Conservation (phyloP, 148 eudicot species). For the Selenicereus undatus region DNA sequence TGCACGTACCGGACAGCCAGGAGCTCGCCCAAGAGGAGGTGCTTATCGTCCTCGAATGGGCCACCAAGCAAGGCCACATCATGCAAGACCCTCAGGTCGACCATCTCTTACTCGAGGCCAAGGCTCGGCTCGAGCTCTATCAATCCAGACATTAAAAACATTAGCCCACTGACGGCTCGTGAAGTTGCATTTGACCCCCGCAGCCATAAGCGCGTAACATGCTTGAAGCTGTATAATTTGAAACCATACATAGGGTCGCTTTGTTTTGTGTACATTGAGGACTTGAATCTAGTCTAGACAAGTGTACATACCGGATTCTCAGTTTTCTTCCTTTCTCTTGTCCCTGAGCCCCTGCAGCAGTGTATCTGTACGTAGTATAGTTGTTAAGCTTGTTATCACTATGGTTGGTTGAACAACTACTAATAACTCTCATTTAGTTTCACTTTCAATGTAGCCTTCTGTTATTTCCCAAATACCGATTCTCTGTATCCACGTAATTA, state of each 20-base stretch:
- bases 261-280: background rate
- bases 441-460: background rate
- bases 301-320: conserved; percentile 1
- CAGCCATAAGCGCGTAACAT: background rate
- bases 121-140: conserved; percentile 61
- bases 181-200: no score
- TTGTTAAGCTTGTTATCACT: background rate
- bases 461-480: no score
- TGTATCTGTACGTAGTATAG: background rate
- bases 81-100: conserved; percentile 48
- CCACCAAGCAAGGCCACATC: conserved; percentile 49
- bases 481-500: no score
- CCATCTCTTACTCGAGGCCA: conserved; percentile 48
- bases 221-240: background rate
- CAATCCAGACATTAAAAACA: conserved; percentile 44
- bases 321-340: background rate
- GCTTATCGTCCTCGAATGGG: conserved; percentile 62
- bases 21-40: conserved; percentile 63
- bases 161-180: background rate
- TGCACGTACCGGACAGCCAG: conserved; percentile 63
- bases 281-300: background rate
- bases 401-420: no score
- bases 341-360: background rate
- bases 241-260: background rate
- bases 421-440: no score